Percentiles rank a stretch among this genome's conserved stretches.
Conservation (phyloP, 305 asterid genomes). For the Solanum hybrid region DNA sequence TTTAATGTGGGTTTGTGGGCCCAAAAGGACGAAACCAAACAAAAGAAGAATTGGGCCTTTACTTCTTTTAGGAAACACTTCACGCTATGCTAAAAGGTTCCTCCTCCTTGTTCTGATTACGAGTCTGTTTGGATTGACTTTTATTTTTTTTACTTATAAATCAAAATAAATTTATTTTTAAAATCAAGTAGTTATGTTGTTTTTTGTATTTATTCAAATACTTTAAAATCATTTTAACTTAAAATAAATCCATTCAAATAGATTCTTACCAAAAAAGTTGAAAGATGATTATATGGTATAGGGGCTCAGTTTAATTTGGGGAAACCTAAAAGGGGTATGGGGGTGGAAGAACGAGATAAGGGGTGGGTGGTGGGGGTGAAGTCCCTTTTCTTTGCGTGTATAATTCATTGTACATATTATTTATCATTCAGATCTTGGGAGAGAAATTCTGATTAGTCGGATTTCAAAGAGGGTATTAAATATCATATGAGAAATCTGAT, state of each 20-base stretch:
- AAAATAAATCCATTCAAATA: neutral
- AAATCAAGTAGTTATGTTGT: too few species aligned
- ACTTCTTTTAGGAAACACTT: constrained; percentile 39
- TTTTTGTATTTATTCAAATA: too few species aligned
- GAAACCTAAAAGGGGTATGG: neutral
- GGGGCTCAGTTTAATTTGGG: neutral
- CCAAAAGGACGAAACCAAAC: neutral
- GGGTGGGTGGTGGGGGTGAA: neutral
- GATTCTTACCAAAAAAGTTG: neutral
- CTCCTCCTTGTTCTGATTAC: neutral
- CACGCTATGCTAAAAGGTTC: neutral
- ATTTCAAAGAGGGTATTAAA: neutral
- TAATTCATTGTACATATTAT: neutral
- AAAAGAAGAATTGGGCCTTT: constrained; percentile 14
- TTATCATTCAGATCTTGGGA: neutral
- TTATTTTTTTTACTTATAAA: fast-evolving
- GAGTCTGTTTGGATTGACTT: neutral
- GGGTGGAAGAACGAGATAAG: neutral
- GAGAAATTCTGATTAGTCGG: too few species aligned
- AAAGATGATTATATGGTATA: neutral
- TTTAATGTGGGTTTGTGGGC: neutral
- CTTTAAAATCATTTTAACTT: neutral
- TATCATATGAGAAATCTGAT: neutral
- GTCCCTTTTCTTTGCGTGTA: neutral
- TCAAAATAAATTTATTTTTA: neutral